Evolutionary conservation across 495 filamentous ascomycete genomes (phyloP).

Genomic region (Neurospora sp.): DNA sequence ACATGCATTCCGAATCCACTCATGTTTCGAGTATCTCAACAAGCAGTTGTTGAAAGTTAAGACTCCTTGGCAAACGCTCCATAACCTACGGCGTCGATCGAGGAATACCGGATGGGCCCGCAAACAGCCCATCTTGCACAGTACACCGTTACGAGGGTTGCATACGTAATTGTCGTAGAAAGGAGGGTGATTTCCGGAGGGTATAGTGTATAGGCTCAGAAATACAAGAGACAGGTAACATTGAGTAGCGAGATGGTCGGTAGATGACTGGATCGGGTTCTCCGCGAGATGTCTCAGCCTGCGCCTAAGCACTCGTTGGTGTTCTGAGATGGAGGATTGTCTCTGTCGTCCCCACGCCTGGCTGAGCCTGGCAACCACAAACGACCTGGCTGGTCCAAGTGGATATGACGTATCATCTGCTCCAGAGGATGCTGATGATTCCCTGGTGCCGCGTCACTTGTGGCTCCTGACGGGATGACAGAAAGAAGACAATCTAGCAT

Average conservation of each 20-base stretch:
- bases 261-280: neutral
- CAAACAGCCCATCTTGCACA: too few species aligned
- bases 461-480: neutral
- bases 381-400: neutral
- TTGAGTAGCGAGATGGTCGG: neutral
- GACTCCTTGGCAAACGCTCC: neutral
- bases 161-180: neutral
- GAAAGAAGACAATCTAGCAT: neutral
- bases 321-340: neutral
- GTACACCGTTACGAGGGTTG: neutral
- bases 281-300: neutral
- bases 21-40: neutral
- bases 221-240: neutral
- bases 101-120: neutral
- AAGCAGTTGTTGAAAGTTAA: neutral
- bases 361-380: neutral
- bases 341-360: neutral
- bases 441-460: neutral
- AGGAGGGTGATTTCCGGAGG: neutral
- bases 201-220: neutral
- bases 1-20: neutral
- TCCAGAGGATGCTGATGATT: neutral
- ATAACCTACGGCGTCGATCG: neutral
- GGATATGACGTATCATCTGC: neutral
- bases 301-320: neutral